Base-by-base conservation (phyloP, 2,329 filamentous ascomycete species). In the Calonectria crousiana region DNA sequence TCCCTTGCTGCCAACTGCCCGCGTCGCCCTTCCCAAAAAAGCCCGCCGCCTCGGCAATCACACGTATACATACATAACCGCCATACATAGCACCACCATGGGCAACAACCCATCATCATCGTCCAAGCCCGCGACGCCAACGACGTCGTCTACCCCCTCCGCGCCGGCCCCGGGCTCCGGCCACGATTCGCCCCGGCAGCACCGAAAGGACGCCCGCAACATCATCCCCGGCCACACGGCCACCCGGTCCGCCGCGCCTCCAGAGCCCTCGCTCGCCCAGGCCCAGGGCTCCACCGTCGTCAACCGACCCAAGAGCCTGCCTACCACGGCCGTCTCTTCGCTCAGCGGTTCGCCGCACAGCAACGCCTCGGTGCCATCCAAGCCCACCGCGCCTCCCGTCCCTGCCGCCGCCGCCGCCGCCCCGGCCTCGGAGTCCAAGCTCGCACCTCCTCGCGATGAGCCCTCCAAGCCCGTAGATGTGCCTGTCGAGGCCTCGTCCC, bases 251-350 rank as follows among this genome's bases (percentile, higher is more conserved):
- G 89, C 88, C 78, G 91, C 89, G 70, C 90, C 91, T 64, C 91
- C 91, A 73, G 91, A 93, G 84, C 88, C 89, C 68, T 92, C 91
- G 66, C 88, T 91, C 75, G 88, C 91, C 77, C 90, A 91, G 83
- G 91, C 91, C 66, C 88, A 90, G 72, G 90, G 90, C 78, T 90
- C 89, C 72, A 90, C 88, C 75, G 86, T 86, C 75, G 85, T 86
- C 80, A 87, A 86, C 79, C 84, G 85, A 11, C 83, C 86, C 71
- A 87, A 86, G 79, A 87, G 86, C 81, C 82, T 88, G 75, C 88
- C 89, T 72, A 83, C 87, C 67, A 88, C 87, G 34, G 87, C 88
- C 76, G 85, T 89, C 75, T 88, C 88, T 66, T 88, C 87, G 73
- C 85, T 89, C 71, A 88, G 84, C 82, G 86, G 85, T 74, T 88